Conservation (phyloP, 2,329 filamentous ascomycete genomes). For the Trichoderma polysporum region DNA sequence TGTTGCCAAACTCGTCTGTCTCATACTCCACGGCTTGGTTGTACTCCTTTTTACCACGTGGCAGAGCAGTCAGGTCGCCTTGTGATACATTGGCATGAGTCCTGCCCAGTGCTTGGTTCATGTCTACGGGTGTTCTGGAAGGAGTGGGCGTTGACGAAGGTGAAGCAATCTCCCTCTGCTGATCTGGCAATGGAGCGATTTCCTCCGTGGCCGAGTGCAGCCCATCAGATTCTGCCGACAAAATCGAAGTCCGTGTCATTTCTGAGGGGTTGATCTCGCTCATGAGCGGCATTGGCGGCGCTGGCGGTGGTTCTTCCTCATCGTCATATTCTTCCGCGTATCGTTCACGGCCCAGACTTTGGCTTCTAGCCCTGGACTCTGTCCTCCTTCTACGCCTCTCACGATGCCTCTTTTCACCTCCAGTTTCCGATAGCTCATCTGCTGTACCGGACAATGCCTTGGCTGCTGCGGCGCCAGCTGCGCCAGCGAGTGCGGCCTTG, state of each 20-base stretch:
- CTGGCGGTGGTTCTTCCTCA: constrained; percentile 54
- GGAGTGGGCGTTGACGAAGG: constrained; percentile 63
- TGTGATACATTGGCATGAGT: constrained; percentile 65
- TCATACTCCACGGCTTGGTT: constrained; percentile 52
- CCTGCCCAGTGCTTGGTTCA: constrained; percentile 64
- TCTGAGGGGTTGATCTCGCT: constrained; percentile 86
- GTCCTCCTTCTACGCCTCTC: constrained; percentile 52
- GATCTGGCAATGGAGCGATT: constrained; percentile 60
- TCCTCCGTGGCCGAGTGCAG: constrained; percentile 67
- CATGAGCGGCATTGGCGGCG: constrained; percentile 80
- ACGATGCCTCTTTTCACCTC: constrained; percentile 50
- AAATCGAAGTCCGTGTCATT: constrained; percentile 80
- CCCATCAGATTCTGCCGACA: constrained; percentile 76
- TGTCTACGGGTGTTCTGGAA: constrained; percentile 51
- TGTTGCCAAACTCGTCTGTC: constrained; percentile 46
- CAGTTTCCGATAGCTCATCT: constrained; percentile 43
- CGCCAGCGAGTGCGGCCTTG: constrained; percentile 47
- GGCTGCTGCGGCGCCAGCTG: constrained; percentile 40
- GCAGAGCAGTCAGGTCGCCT: constrained; percentile 56
- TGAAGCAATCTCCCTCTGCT: constrained; percentile 61
- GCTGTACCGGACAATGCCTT: constrained; percentile 37
- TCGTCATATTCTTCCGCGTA: constrained; percentile 54
- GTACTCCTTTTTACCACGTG: constrained; percentile 47
- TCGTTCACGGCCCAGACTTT: constrained; percentile 45
- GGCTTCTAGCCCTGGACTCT: constrained; percentile 45